Evolutionary conservation across 75 land plant genomes (phyloP), one percentile per base, ranked within the genome.

Genomic region (Sequoiadendron giganteum): DNA sequence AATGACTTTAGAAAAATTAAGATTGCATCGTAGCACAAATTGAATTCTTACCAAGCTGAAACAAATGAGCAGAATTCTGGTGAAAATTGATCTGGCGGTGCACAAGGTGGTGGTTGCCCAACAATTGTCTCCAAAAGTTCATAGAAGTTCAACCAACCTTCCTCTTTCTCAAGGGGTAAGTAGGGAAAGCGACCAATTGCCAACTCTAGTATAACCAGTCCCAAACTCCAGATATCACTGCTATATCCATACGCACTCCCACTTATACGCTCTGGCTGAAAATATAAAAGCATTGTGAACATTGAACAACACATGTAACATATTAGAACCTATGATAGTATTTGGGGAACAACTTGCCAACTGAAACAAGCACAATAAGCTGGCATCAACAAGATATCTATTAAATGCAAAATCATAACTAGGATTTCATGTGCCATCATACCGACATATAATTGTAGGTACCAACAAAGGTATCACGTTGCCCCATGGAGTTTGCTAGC

Each of bases 151-250:
- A 77, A 68, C 93, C 94, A 92, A 86, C 93, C 93, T 65, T 90
- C 91, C 68, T 84, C 91, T 19, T 90, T 65, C 1, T 93, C 96
- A 52, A 92, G 91, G 16, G 95, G 97, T 40, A 89, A 83, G 91
- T 96, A 97, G 10, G 99, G 99, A 72, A 96, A 97, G 13, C 90
- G 84, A 15, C 99, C 99, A 28, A 92, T 91, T 42, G 99, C 99
- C 91, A 96, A 97, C 90, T 97, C 99, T 40, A 97, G 88, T 87
- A 96, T 61, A 4, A 94, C 92, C 81, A 97, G 78, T 14, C 99
- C 99, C 86, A 97, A 91, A 85, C 99, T 96, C 99, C 99, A 97
- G 43, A 97, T 95, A 86, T 97, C 99, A 90, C 99, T 95, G 81
- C 92, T 96, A 85, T 87, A 92, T 15, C 91, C 95, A 92, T 97